phyloP scores from a whole-genome alignment of 306 rosid genomes.

The Rosa chinensis region DNA sequence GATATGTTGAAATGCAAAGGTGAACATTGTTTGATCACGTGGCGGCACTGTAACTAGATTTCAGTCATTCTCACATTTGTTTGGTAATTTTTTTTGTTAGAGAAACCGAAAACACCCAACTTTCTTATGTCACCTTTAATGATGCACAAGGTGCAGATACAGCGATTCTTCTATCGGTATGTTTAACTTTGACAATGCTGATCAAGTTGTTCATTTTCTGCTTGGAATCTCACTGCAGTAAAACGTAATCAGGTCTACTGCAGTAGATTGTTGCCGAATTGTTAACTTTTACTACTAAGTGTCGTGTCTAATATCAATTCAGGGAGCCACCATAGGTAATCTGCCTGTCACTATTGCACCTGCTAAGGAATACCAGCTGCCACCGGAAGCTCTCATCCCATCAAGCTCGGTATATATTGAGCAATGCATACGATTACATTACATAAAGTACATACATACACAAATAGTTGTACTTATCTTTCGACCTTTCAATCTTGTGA shows the following conservation, averaged over 20 bases:
- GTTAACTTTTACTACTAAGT: neutral
- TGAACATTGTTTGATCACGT: constrained; percentile 22
- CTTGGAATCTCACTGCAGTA: neutral
- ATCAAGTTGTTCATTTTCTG: neutral
- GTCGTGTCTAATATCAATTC: constrained; percentile 3
- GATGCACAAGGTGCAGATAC: constrained; percentile 79
- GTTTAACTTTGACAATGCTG: constrained; percentile 10
- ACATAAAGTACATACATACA: neutral
- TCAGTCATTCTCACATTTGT: constrained; percentile 18
- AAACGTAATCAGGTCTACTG: neutral
- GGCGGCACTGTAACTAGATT: neutral
- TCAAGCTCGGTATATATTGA: constrained; percentile 49
- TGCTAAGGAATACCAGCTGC: constrained; percentile 69
- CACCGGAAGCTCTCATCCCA: constrained; percentile 59
- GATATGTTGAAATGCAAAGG: constrained; percentile 76
- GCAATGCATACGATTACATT: constrained; percentile 6
- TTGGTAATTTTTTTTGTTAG: constrained; percentile 30
- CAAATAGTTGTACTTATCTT: neutral
- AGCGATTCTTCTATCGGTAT: constrained; percentile 78
- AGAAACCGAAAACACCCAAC: constrained; percentile 66
- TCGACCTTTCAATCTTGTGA: constrained; percentile 5
- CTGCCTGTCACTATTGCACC: constrained; percentile 56
- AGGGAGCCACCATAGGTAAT: constrained; percentile 74
- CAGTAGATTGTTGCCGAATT: neutral
- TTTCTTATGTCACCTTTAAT: constrained; percentile 80